Conservation (phyloP, 23 red algal species). For the Chondrus crispus region DNA sequence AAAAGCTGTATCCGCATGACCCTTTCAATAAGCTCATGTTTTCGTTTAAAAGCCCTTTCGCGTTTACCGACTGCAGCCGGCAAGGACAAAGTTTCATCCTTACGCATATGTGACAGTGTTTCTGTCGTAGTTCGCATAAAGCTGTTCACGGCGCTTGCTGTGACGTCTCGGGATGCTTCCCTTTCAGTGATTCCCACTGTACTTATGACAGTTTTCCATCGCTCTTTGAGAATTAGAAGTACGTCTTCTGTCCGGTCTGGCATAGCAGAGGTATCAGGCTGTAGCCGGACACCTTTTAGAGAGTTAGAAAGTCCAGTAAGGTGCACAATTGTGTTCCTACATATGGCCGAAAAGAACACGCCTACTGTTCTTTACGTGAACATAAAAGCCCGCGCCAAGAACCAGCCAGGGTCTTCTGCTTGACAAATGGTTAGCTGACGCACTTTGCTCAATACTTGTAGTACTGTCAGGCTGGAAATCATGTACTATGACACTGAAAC, state of each 20-base stretch:
- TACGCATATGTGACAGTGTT: too few species aligned
- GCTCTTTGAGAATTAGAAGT: too few species aligned
- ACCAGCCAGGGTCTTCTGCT: conserved; percentile 22
- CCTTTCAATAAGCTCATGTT: background rate
- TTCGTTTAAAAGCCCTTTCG: background rate
- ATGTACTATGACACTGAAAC: too few species aligned
- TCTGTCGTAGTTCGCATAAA: too few species aligned
- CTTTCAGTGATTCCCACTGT: background rate
- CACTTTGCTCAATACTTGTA: too few species aligned
- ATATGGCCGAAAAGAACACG: background rate
- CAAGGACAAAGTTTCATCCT: too few species aligned
- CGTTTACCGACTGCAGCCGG: background rate
- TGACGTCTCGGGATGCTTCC: background rate
- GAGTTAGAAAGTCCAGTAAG: background rate
- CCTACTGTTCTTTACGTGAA: conserved; percentile 9
- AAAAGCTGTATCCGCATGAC: too few species aligned
- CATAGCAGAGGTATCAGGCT: too few species aligned
- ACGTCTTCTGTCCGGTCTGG: too few species aligned
- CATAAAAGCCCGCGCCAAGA: conserved; percentile 5
- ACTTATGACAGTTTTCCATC: background rate
- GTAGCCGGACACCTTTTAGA: too few species aligned
- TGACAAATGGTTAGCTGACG: conserved; percentile 2
- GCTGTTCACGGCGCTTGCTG: too few species aligned
- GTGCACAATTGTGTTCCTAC: background rate
- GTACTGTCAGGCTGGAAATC: too few species aligned